phyloP scores from a whole-genome alignment of 2,329 filamentous ascomycete genomes.

The Aschersonia sp. region DNA sequence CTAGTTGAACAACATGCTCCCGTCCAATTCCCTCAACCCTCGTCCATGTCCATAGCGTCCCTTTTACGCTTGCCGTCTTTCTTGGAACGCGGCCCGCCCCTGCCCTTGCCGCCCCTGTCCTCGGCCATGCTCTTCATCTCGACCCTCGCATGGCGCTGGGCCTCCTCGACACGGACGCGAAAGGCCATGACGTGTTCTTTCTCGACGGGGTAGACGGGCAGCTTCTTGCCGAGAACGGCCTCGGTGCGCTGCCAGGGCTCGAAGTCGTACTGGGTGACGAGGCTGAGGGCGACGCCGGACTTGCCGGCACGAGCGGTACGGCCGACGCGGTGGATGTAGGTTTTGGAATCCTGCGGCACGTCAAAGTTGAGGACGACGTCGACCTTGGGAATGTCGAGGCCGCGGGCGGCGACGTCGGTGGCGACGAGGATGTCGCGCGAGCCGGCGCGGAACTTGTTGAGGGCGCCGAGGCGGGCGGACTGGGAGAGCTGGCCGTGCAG shows the following conservation, averaged over 20 bases:
- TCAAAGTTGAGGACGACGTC: slow-evolving; percentile 81
- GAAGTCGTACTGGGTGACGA: slow-evolving; percentile 80
- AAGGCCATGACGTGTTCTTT: slow-evolving; percentile 82
- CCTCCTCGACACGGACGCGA: slow-evolving; percentile 63
- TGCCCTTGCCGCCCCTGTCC: slow-evolving; percentile 42
- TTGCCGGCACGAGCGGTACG: slow-evolving; percentile 80
- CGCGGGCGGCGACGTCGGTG: slow-evolving; percentile 85
- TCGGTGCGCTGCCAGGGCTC: slow-evolving; percentile 74
- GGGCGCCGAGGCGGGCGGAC: slow-evolving; percentile 67
- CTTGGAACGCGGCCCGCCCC: slow-evolving; percentile 19
- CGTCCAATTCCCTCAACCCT: slow-evolving; percentile 26
- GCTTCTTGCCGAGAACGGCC: slow-evolving; percentile 62
- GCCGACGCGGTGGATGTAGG: slow-evolving; percentile 80
- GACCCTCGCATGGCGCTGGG: slow-evolving; percentile 61
- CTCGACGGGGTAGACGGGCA: slow-evolving; percentile 51
- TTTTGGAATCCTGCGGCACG: slow-evolving; percentile 72
- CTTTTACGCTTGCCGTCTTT: slow-evolving; percentile 25
- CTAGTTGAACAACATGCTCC: no score
- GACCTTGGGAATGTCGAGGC: slow-evolving; percentile 85
- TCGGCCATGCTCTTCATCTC: slow-evolving; percentile 75
- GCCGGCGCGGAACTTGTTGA: slow-evolving; percentile 77
- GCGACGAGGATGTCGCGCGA: slow-evolving; percentile 79
- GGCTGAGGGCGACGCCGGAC: slow-evolving; percentile 62
- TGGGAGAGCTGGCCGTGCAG: slow-evolving; percentile 88
- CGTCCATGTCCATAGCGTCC: slow-evolving; percentile 62